Evolutionary conservation across 805 yeast species (phyloP).

Genomic region (Candida tallmaniae): DNA sequence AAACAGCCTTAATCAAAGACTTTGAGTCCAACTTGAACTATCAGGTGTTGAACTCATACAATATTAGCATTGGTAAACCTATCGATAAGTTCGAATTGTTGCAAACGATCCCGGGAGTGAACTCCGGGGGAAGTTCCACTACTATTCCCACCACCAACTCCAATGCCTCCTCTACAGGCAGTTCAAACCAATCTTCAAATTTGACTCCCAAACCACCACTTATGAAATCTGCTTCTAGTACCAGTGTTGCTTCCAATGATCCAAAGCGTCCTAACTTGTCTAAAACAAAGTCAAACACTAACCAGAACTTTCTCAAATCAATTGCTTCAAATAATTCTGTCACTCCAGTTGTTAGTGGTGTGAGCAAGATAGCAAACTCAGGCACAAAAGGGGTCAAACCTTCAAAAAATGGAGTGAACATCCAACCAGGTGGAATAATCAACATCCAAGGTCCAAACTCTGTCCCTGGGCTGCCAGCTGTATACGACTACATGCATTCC

Average conservation of each 20-base stretch:
- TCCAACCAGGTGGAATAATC: slow-evolving; percentile 17
- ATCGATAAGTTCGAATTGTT: too few relatives aligned
- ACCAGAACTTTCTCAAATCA: slow-evolving; percentile 3
- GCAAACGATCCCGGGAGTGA: slow-evolving; percentile 9
- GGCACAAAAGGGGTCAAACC: too few relatives aligned
- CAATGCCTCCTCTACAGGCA: background rate
- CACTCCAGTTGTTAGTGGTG: slow-evolving; percentile 1
- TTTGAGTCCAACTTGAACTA: slow-evolving; percentile 33
- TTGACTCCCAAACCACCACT: too few relatives aligned
- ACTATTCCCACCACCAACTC: background rate
- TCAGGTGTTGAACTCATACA: slow-evolving; percentile 35
- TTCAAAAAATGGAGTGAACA: slow-evolving; percentile 16
- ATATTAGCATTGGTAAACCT: slow-evolving; percentile 7
- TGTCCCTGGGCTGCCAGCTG: too few relatives aligned
- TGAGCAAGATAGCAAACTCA: too few relatives aligned
- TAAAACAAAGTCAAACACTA: slow-evolving; percentile 19
- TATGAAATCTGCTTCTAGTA: background rate
- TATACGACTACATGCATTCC: too few relatives aligned
- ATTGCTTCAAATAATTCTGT: background rate
- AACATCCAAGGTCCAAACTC: too few relatives aligned
- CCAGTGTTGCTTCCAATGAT: slow-evolving; percentile 5
- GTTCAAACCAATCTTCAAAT: background rate
- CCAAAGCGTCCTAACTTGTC: slow-evolving; percentile 19
- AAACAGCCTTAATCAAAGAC: slow-evolving; percentile 46
- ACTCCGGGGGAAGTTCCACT: slow-evolving; percentile 5